Conservation (phyloP, 2,329 filamentous ascomycete genomes). For the Neonectria hederae region DNA sequence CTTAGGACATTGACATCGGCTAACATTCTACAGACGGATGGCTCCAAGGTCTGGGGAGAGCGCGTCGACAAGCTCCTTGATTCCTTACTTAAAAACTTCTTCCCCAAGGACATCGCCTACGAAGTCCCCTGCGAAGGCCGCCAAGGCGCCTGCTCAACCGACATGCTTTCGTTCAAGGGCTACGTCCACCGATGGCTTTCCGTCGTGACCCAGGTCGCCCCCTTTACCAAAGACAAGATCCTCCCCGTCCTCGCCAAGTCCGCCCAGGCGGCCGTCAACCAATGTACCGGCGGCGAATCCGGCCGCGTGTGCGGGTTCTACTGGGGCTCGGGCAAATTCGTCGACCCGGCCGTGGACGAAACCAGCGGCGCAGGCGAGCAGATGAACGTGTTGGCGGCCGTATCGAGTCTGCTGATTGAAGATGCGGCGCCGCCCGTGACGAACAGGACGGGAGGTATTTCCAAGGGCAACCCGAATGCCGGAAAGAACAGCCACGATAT, state of each 20-base stretch:
- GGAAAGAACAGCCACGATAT: slow-evolving; percentile 48
- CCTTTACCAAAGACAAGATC: slow-evolving; percentile 64
- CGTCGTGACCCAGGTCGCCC: slow-evolving; percentile 68
- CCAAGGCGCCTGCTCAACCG: slow-evolving; percentile 69
- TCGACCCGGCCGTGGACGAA: slow-evolving; percentile 60
- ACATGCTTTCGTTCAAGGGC: slow-evolving; percentile 79
- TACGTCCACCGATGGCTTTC: slow-evolving; percentile 74
- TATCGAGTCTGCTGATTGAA: slow-evolving; percentile 60
- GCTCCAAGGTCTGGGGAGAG: slow-evolving; percentile 62
- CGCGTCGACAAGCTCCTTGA: slow-evolving; percentile 66
- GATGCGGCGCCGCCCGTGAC: slow-evolving; percentile 54
- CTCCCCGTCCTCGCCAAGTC: slow-evolving; percentile 67
- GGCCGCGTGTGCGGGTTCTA: slow-evolving; percentile 71
- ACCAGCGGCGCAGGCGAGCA: slow-evolving; percentile 67
- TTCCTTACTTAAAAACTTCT: slow-evolving; percentile 60
- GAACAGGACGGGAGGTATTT: slow-evolving; percentile 61
- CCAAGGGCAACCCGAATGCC: slow-evolving; percentile 53
- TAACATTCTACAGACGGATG: slow-evolving; percentile 56
- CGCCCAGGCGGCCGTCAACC: slow-evolving; percentile 65
- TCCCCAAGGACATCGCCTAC: slow-evolving; percentile 66
- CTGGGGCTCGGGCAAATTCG: slow-evolving; percentile 62
- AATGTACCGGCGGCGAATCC: slow-evolving; percentile 68
- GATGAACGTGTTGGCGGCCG: slow-evolving; percentile 66
- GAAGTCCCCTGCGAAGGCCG: slow-evolving; percentile 73
- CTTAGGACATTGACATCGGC: background rate